Percentiles rank a stretch among this genome's conserved stretches.
These are phyloP conservation scores for Penicillium alfredii DNA, from an alignment of 495 filamentous ascomycete species.

Conservation along the genomic window DNA sequence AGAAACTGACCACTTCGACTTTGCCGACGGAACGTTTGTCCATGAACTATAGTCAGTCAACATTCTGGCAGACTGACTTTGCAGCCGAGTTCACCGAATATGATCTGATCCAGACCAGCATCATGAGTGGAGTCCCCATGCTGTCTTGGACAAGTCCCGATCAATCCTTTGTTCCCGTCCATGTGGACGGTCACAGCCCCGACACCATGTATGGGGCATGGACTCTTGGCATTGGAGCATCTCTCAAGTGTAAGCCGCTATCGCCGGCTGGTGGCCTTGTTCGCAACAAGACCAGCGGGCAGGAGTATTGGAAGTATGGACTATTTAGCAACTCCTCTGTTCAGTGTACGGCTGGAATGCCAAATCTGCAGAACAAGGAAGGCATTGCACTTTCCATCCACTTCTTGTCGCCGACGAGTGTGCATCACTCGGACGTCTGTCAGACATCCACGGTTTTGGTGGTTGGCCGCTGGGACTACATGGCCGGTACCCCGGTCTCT, in stretches of 20 bases:
- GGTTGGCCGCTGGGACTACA: slow-evolving; percentile 37
- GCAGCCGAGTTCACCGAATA: slow-evolving; percentile 37
- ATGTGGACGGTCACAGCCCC: slow-evolving; percentile 19
- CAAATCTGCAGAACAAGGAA: slow-evolving; percentile 15
- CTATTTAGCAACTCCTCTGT: slow-evolving; percentile 22
- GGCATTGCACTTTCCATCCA: slow-evolving; percentile 33
- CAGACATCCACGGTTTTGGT: slow-evolving; percentile 34
- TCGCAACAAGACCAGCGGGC: slow-evolving; percentile 7
- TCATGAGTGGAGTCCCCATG: slow-evolving; percentile 34
- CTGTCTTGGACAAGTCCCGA: slow-evolving; percentile 34
- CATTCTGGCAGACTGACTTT: slow-evolving; percentile 31
- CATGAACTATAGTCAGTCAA: slow-evolving; percentile 32
- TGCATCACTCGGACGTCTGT: slow-evolving; percentile 23
- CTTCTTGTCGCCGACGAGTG: slow-evolving; percentile 28
- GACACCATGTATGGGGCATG: slow-evolving; percentile 26
- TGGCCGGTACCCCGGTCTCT: slow-evolving; percentile 19
- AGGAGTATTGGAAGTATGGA: slow-evolving; percentile 27
- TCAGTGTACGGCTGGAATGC: slow-evolving; percentile 27
- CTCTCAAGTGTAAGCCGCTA: slow-evolving; percentile 25
- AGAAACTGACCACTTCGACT: slow-evolving; percentile 27
- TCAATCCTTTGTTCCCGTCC: slow-evolving; percentile 31
- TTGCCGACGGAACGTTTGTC: slow-evolving; percentile 21
- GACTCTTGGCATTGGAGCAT: slow-evolving; percentile 29
- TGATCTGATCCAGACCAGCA: slow-evolving; percentile 38
- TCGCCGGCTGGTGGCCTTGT: slow-evolving; percentile 13